Conservation (phyloP, 192 early-diverging fungal genomes). For the Borealophlyctis nickersoniae region DNA sequence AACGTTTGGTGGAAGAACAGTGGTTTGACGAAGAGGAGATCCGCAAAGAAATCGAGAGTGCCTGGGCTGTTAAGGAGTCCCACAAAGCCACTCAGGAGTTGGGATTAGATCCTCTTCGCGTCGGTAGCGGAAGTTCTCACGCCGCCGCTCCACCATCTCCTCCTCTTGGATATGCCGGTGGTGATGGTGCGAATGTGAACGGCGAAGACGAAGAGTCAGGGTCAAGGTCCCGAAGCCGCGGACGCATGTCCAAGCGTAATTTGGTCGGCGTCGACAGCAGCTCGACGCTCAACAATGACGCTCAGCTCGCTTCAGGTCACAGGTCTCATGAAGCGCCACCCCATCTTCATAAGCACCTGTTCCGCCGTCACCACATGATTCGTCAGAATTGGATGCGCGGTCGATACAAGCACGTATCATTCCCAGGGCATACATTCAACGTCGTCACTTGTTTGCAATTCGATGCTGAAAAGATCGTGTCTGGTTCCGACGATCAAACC, state of each 20-base stretch:
- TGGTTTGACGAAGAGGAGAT: conserved; percentile 45
- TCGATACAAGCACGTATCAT: conserved; percentile 69
- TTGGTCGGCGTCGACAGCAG: too few relatives aligned
- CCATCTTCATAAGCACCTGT: conserved; percentile 75
- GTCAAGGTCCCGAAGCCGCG: not conserved
- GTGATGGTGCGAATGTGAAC: not conserved
- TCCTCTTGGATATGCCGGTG: too few relatives aligned
- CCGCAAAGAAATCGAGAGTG: conserved; percentile 17
- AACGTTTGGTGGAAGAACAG: conserved; percentile 34
- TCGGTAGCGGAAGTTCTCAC: conserved; percentile 19
- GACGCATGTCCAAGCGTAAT: not conserved
- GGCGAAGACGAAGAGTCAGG: conserved; percentile 15
- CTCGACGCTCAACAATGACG: too few relatives aligned
- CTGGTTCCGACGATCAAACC: conserved; percentile 86
- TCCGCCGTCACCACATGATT: conserved; percentile 73
- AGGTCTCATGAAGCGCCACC: conserved; percentile 10
- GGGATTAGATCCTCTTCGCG: not conserved
- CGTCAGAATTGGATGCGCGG: conserved; percentile 83
- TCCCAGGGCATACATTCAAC: conserved; percentile 74
- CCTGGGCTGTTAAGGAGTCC: not conserved
- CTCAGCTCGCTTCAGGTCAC: not conserved
- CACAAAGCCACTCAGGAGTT: not conserved
- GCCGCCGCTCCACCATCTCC: conserved; percentile 20
- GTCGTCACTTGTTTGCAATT: conserved; percentile 97
- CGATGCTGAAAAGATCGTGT: conserved; percentile 93